Evolutionary conservation across 495 filamentous ascomycete genomes (phyloP).

Genomic region (Daldinia loculata): DNA sequence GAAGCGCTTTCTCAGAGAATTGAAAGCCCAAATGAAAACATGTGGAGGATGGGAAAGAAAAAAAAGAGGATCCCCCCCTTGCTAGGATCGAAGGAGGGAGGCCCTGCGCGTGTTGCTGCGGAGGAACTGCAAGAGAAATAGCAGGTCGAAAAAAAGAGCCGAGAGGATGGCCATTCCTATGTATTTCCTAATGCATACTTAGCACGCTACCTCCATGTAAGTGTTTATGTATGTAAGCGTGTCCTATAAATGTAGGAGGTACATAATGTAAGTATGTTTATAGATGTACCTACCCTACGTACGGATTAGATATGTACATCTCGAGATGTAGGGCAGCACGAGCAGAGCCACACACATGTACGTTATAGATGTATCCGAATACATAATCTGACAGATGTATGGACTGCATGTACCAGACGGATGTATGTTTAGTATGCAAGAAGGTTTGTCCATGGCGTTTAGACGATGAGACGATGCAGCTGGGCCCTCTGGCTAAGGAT

Average conservation of each 20-base stretch:
- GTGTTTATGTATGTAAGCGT: neutral
- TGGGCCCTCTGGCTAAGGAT: slow-evolving; percentile 32
- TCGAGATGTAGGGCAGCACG: neutral
- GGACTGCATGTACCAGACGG: neutral
- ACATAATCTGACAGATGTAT: no score
- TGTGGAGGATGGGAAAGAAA: slow-evolving; percentile 15
- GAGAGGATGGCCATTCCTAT: slow-evolving; percentile 38
- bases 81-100: slow-evolving; percentile 38
- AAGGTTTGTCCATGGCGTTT: slow-evolving; percentile 22
- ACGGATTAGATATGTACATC: neutral
- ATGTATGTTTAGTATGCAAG: neutral
- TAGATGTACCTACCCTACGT: neutral
- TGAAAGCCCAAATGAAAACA: slow-evolving; percentile 5
- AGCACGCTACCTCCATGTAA: neutral
- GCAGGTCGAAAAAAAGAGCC: slow-evolving; percentile 40
- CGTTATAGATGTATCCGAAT: neutral
- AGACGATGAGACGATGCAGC: slow-evolving; percentile 30
- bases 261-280: neutral
- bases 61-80: slow-evolving; percentile 10
- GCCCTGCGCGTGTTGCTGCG: slow-evolving; percentile 26
- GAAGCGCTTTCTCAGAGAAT: neutral
- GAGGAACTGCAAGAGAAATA: slow-evolving; percentile 39
- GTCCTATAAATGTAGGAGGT: neutral
- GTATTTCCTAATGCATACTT: slow-evolving; percentile 12
- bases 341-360: neutral